phyloP scores from a whole-genome alignment of 2,329 filamentous ascomycete genomes.

The Epichloe aotearoae region DNA sequence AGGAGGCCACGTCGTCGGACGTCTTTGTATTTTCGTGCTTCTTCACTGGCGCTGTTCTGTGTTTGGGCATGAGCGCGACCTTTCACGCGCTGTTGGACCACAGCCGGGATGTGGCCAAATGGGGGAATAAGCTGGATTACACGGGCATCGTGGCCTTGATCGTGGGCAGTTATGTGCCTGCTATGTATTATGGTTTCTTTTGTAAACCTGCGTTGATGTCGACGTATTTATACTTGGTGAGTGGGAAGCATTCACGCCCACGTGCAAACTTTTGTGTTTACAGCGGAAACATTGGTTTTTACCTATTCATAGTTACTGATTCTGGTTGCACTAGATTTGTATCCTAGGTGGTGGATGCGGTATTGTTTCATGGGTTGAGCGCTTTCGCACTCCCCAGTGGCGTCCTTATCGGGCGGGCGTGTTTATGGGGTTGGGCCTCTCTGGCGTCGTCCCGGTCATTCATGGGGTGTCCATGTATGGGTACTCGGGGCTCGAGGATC shows the following conservation, averaged over 20 bases:
- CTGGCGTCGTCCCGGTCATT: conserved; percentile 68
- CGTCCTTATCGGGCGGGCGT: conserved; percentile 75
- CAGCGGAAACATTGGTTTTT: neutral
- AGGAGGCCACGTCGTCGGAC: conserved; percentile 46
- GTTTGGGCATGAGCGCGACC: conserved; percentile 68
- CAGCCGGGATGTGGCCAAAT: conserved; percentile 59
- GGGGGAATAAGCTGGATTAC: conserved; percentile 88
- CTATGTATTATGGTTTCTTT: conserved; percentile 76
- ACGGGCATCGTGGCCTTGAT: conserved; percentile 87
- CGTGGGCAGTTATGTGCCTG: conserved; percentile 80
- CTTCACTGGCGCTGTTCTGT: conserved; percentile 59
- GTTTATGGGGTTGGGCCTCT: conserved; percentile 80
- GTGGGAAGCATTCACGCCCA: conserved; percentile 13
- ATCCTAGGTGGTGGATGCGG: conserved; percentile 65
- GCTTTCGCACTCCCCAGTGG: conserved; percentile 72
- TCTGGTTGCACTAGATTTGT: conserved; percentile 46
- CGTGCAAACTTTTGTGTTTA: neutral
- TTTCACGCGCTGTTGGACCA: conserved; percentile 84
- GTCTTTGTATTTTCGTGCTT: conserved; percentile 66
- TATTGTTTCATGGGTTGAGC: conserved; percentile 63
- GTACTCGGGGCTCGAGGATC: conserved; percentile 46
- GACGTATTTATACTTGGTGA: conserved; percentile 63
- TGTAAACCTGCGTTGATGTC: conserved; percentile 52
- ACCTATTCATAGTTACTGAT: neutral
- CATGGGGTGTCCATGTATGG: conserved; percentile 64